Base-by-base conservation (phyloP, 164 flowering plant species). In the Aristolochia californica region DNA sequence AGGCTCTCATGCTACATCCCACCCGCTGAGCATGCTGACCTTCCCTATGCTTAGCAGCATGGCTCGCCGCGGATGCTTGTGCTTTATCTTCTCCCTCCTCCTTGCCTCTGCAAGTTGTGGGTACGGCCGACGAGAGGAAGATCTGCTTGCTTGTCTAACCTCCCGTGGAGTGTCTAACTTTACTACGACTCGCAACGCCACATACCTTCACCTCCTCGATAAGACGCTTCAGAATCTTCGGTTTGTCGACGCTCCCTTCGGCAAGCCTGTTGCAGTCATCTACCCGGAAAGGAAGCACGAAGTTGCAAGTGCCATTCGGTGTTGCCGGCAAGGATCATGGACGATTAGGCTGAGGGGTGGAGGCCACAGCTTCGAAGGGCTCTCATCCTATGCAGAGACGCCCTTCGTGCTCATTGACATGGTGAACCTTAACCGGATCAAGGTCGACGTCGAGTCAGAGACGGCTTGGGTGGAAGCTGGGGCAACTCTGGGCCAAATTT, bases 401-500 rank as follows among this genome's bases (percentile, higher is more conserved):
- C 58, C 51, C 2, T 72, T 72, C 49, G 67, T 65, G 23, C 65
- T 68, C 45, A 58, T 72, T 1, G 75, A 68, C 45, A 23, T 72
- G 43, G 58, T 65, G 55, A 68, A 72, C 58, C 44, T 68, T 2
- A 68, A 62, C 55, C 14, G 23, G 17, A 59, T 68, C 26, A 57
- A 45, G 2, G 62, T 68, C 0, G 72, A 72, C 53, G 16, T 65
- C 27, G 56, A 49, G 13, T 56, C 64, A 0, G 58, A 62, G 52
- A 72, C 69, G 0, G 72, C 69, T 13, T 72, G 72, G 75, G 62
- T 72, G 1, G 64, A 61, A 55, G 69, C 66, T 14, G 75, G 75
- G 5, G 72, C 72, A 1, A 72, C 75, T 2, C 66, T 72, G n/a
- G 75, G 75, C 34, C 67, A 72, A 61, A 26, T 55, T 3, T 72